A percentile compares a stretch with the other conserved stretches of the same genome.
Evolutionary conservation across 2,329 filamentous ascomycete genomes (phyloP).

Genomic region (Geosmithia flava): DNA sequence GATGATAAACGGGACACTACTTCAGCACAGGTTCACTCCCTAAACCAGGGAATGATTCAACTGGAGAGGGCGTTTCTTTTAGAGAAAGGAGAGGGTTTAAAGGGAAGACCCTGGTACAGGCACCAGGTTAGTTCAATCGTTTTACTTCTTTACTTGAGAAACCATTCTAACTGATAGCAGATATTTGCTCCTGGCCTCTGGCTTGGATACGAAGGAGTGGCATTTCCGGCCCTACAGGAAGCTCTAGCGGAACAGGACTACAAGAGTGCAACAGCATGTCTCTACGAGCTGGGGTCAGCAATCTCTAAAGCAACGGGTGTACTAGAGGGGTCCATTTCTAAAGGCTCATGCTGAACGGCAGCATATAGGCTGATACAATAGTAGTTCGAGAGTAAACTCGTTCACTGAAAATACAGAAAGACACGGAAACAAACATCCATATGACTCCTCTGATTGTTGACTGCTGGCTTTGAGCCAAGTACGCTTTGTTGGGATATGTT

Average conservation of each 20-base stretch:
- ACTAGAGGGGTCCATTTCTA: too few relatives aligned
- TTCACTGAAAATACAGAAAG: neutral
- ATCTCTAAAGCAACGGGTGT: too few relatives aligned
- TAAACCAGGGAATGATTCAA: neutral
- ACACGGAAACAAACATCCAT: neutral
- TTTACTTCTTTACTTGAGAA: neutral
- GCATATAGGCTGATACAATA: too few relatives aligned
- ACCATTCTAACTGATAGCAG: neutral
- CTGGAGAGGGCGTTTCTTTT: neutral
- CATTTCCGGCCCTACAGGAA: neutral
- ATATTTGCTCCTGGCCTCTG: conserved; percentile 1
- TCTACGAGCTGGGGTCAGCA: neutral
- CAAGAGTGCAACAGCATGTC: neutral
- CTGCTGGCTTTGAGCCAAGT: neutral
- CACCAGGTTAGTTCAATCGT: conserved; percentile 1
- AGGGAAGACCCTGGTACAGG: neutral
- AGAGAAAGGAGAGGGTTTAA: neutral
- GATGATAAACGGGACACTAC: neutral
- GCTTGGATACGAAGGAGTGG: conserved; percentile 1
- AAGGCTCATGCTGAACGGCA: too few relatives aligned
- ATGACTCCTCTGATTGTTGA: neutral
- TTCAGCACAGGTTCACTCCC: neutral
- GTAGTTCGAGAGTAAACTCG: neutral
- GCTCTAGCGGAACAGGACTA: neutral
- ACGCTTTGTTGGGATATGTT: neutral